Evolutionary conservation across 1,139 yeast genomes (phyloP), one percentile per base, ranked within the genome.

Genomic region (Citeromyces siamensis): DNA sequence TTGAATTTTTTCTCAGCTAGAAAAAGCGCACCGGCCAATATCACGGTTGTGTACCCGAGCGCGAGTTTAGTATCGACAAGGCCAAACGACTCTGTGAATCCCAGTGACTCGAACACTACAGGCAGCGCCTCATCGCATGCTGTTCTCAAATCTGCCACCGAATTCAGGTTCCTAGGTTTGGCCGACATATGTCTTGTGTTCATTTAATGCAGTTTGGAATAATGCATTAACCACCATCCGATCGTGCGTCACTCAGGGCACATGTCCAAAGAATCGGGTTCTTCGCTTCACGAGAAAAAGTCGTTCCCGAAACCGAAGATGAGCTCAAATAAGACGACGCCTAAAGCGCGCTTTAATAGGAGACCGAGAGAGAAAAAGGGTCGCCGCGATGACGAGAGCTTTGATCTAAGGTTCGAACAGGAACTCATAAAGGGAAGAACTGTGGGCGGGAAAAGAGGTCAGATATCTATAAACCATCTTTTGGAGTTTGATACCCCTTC

Each of bases 11-110:
- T 80, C 53, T 88, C 96, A 33, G 75, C 53, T 40, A 66, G 64
- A 51, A 71, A 85, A 40, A 85, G 70, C 5, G 62, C 53, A 2
- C 70, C 95, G 2, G 94, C 83, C 13, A 78, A 59, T 1, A 63
- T 58, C 7, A 82, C 88, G 3, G 85, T 72, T 9, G 66, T 45
- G 47, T 75, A 77, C 0, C 95, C 95, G 33, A 86, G 55, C 1
- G 67, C 75, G 35, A 88, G 62, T 47, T 81, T 78, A 19, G 68
- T 57, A 50, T 86, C 94, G 35, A 63, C 63, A 27, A 76, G 53
- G 10, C 49, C 49, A 50, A 74, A 77, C 16, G 75, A 63, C 53
- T 84, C 84, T 12, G 57, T 59, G 54, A 71, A 86, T 2, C 88
- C 90, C 36, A 76, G 56, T 34, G 66, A 61, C 14, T 62, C 59